Percentiles rank a stretch among this genome's conserved stretches.
phyloP scores from a whole-genome alignment of 192 early-diverging fungal genomes.

The Coemansia sp. region DNA sequence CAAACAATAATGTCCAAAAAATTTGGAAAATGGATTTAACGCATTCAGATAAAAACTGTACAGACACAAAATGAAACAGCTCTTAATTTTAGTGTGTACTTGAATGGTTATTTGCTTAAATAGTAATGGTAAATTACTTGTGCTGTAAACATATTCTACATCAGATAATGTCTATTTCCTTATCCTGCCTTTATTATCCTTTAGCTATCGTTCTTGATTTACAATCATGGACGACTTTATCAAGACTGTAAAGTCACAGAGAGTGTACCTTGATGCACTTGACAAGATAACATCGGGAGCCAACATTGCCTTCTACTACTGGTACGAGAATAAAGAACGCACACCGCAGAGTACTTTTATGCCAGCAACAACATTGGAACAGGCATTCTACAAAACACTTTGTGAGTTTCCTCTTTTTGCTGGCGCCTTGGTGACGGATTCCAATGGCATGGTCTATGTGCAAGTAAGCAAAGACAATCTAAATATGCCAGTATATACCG shows the following conservation, averaged over 20 bases:
- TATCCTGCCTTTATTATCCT: too few relatives aligned
- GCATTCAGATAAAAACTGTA: too few relatives aligned
- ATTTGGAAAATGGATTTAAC: too few relatives aligned
- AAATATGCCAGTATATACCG: constrained; percentile 30
- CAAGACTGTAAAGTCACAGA: neutral
- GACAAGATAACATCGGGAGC: constrained; percentile 7
- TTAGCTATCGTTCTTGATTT: neutral
- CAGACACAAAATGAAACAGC: too few relatives aligned
- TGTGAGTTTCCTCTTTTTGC: constrained; percentile 25
- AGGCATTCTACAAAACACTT: constrained; percentile 16
- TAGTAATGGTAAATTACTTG: too few relatives aligned
- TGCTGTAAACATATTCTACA: too few relatives aligned
- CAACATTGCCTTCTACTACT: constrained; percentile 15
- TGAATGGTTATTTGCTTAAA: too few relatives aligned
- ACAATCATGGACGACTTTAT: constrained; percentile 9
- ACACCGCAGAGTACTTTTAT: constrained; percentile 11
- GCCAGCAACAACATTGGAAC: constrained; percentile 12
- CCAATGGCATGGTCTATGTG: constrained; percentile 1
- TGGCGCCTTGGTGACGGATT: constrained; percentile 1
- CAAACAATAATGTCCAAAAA: too few relatives aligned
- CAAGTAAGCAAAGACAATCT: constrained; percentile 13
- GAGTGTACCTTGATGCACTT: constrained; percentile 4
- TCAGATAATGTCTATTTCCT: too few relatives aligned
- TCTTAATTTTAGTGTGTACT: too few relatives aligned
- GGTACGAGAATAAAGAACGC: constrained; percentile 15